phyloP scores from a whole-genome alignment of 352 stramenopile species.

The Phytophthora sp. region DNA sequence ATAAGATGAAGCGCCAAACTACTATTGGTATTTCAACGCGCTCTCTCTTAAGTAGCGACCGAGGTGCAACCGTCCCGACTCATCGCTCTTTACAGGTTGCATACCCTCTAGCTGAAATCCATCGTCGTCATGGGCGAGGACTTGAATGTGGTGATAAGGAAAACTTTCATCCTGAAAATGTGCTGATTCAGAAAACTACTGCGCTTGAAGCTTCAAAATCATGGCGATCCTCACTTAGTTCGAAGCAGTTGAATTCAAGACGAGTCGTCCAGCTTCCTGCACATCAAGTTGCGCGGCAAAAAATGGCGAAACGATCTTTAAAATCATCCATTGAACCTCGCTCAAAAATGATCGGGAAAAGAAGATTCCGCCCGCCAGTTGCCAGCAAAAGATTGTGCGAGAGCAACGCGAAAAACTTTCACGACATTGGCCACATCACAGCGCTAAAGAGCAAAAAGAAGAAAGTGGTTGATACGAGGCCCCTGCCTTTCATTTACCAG shows the following conservation, averaged over 20 bases:
- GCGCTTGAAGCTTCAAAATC: conserved; percentile 26
- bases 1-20: background rate
- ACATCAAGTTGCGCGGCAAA: background rate
- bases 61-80: background rate
- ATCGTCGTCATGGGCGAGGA: background rate
- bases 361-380: conserved; percentile 51
- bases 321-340: conserved; percentile 20
- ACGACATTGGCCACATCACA: background rate
- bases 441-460: conserved; percentile 25
- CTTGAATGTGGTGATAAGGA: conserved; percentile 33
- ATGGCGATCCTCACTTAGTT: conserved; percentile 10
- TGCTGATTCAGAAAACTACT: conserved; percentile 18
- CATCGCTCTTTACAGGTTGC: background rate
- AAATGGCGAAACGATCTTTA: background rate
- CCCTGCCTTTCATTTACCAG: conserved; percentile 29
- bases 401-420: conserved; percentile 7
- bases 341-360: conserved; percentile 23
- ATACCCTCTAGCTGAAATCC: background rate
- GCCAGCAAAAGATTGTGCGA: conserved; percentile 35
- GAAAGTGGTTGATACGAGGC: conserved; percentile 14
- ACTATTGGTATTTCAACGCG: background rate
- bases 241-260: conserved; percentile 19
- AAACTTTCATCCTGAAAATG: conserved; percentile 34
- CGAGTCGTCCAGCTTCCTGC: background rate
- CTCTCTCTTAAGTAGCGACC: background rate